Evolutionary conservation across 129 eudicot genomes (phyloP).

Genomic region (Centella asiatica): DNA sequence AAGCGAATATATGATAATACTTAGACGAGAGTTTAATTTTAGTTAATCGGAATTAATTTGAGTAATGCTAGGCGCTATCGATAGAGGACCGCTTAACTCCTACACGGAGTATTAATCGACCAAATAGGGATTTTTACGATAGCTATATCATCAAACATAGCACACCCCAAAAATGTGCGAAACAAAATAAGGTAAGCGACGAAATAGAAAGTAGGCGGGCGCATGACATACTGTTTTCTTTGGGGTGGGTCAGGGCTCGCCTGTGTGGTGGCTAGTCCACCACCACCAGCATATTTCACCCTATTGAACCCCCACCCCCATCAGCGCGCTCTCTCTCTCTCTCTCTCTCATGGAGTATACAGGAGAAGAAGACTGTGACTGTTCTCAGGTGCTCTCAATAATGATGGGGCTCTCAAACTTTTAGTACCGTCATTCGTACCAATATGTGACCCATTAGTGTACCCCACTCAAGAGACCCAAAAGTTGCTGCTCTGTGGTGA

Average conservation of each 20-base stretch:
- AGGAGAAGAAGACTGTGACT: constrained; percentile 9
- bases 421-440: constrained; percentile 51
- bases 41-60: too few species aligned
- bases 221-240: constrained; percentile 19
- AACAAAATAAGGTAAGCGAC: constrained; percentile 17
- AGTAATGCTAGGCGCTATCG: too few species aligned
- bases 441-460: constrained; percentile 45
- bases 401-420: constrained; percentile 31
- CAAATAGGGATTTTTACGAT: too few species aligned
- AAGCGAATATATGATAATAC: too few species aligned
- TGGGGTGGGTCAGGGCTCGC: constrained; percentile 27
- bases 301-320: constrained; percentile 12
- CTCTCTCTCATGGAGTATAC: constrained; percentile 11
- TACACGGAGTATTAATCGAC: too few species aligned
- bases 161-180: constrained; percentile 8
- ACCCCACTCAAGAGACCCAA: constrained; percentile 72
- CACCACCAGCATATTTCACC: constrained; percentile 20
- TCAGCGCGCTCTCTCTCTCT: constrained; percentile 36
- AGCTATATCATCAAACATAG: constrained; percentile 25
- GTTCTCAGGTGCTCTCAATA: constrained; percentile 26
- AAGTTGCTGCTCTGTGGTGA: constrained; percentile 19
- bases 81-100: too few species aligned
- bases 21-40: too few species aligned
- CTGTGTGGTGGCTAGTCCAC: constrained; percentile 35
- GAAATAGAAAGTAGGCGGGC: constrained; percentile 9